These are phyloP conservation scores for Elsinoe batatas DNA, from an alignment of 2,329 filamentous ascomycete genomes.

Conservation along the genomic window DNA sequence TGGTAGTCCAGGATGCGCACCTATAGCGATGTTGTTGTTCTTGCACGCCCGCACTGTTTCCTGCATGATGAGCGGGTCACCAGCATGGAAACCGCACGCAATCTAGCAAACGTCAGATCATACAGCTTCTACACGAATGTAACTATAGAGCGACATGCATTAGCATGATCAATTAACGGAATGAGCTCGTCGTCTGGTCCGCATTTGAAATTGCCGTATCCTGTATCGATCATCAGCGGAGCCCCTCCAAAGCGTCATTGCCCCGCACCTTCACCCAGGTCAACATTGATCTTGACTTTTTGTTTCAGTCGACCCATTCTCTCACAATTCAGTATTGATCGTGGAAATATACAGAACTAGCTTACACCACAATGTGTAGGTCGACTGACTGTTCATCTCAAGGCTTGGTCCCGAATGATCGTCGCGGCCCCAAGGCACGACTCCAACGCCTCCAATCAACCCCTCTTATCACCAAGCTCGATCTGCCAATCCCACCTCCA, in stretches of 20 bases:
- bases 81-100: conserved; percentile 26
- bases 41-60: conserved; percentile 51
- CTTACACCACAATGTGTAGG: no score
- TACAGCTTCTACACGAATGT: conserved; percentile 42
- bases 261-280: conserved; percentile 39
- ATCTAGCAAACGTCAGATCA: conserved; percentile 19
- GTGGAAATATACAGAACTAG: no score
- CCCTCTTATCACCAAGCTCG: conserved; percentile 3
- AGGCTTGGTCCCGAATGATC: not conserved
- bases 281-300: conserved; percentile 45
- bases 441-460: not conserved
- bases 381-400: no score
- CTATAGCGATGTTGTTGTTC: conserved; percentile 45
- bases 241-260: not conserved
- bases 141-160: conserved; percentile 30
- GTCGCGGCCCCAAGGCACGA: not conserved
- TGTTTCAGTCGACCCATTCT: conserved; percentile 41
- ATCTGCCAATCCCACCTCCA: not conserved
- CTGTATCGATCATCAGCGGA: not conserved
- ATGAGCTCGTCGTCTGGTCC: conserved; percentile 53
- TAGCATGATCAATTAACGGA: conserved; percentile 51
- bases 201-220: conserved; percentile 40
- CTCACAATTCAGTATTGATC: no score
- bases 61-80: conserved; percentile 56
- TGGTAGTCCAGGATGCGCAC: conserved; percentile 56